A percentile compares a stretch with the other conserved stretches of the same genome.
These are phyloP conservation scores for Paecilomyces formosus DNA, from an alignment of 2,329 filamentous ascomycete species.

Conservation along the genomic window DNA sequence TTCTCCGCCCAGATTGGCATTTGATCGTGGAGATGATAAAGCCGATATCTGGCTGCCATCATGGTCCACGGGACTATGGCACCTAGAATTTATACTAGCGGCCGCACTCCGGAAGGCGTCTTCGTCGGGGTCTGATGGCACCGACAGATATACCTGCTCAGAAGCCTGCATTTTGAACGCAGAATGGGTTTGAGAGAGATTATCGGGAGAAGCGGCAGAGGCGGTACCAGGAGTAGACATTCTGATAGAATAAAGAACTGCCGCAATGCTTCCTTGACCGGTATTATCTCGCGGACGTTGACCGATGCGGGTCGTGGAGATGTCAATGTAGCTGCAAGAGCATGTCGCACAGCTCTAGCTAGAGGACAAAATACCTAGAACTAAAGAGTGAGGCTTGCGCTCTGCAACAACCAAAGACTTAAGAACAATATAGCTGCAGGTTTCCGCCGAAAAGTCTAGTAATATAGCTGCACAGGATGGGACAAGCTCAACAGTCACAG, in stretches of 20 bases:
- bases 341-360: background rate
- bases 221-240: constrained; percentile 12
- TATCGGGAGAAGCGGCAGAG: constrained; percentile 14
- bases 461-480: background rate
- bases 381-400: background rate
- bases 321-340: background rate
- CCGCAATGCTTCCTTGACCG: background rate
- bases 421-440: background rate
- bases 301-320: background rate
- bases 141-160: constrained; percentile 32
- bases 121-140: constrained; percentile 31
- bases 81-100: constrained; percentile 23
- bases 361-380: background rate
- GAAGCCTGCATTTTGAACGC: constrained; percentile 24
- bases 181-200: constrained; percentile 16
- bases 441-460: background rate
- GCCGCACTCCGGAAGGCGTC: constrained; percentile 24
- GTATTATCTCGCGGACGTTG: background rate
- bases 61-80: constrained; percentile 13
- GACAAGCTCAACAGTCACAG: background rate
- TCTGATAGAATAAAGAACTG: constrained; percentile 8
- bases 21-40: background rate
- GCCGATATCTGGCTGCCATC: constrained; percentile 8
- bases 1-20: background rate
- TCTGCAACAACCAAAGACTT: background rate